Evolutionary conservation across 371 early-diverging fungal species (phyloP).

Genomic region (Lichtheimia corymbifera): DNA sequence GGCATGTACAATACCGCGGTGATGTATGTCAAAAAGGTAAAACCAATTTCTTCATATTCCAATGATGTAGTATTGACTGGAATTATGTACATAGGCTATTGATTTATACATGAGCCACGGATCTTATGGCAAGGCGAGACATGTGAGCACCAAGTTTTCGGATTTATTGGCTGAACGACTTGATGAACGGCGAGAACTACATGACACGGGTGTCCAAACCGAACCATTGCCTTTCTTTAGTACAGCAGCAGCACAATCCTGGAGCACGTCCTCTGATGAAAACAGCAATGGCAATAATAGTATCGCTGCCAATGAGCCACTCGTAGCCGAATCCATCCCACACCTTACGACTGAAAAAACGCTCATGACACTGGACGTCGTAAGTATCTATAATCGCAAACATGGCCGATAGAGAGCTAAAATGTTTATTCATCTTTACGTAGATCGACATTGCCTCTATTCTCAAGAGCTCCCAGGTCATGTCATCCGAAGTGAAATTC

Average conservation of each 20-base stretch:
- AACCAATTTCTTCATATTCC: not conserved
- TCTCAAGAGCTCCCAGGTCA: constrained; percentile 50
- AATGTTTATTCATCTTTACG: not conserved
- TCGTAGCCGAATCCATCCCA: constrained; percentile 31
- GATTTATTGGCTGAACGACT: constrained; percentile 24
- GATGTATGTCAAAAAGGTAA: constrained; percentile 33
- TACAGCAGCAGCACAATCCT: constrained; percentile 28
- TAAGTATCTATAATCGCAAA: constrained; percentile 13
- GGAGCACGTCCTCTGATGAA: constrained; percentile 36
- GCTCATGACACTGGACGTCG: constrained; percentile 42
- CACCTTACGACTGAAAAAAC: constrained; percentile 48
- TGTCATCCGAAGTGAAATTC: constrained; percentile 49
- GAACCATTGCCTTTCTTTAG: constrained; percentile 45
- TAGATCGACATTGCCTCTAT: constrained; percentile 45
- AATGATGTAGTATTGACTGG: not conserved
- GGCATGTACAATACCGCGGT: constrained; percentile 40
- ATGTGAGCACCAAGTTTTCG: constrained; percentile 26
- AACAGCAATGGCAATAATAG: constrained; percentile 5
- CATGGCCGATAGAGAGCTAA: not conserved
- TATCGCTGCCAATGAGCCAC: constrained; percentile 32
- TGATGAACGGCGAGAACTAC: constrained; percentile 29
- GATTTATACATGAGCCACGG: constrained; percentile 31
- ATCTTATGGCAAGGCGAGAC: constrained; percentile 45
- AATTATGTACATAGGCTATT: constrained; percentile 17
- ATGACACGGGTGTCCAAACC: constrained; percentile 41